A percentile compares a stretch with the other conserved stretches of the same genome.
Evolutionary conservation across 129 eudicot species (phyloP).

Genomic region (Chrysanthemum makinoi): DNA sequence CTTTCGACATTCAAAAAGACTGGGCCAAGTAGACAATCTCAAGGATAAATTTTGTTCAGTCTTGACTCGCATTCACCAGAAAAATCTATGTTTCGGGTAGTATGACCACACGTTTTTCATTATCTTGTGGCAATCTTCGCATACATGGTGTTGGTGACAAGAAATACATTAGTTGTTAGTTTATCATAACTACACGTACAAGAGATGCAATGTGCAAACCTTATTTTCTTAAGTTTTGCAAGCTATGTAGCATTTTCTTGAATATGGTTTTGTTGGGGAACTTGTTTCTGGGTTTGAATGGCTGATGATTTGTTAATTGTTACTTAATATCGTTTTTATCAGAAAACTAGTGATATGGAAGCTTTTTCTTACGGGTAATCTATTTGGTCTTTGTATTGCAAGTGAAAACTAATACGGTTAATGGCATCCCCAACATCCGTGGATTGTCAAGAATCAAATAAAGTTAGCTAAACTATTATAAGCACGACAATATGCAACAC

Average conservation of each 20-base stretch:
- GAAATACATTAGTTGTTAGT: conserved; percentile 21
- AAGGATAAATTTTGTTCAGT: conserved; percentile 13
- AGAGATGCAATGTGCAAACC: conserved; percentile 35
- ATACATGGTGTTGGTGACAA: conserved; percentile 2
- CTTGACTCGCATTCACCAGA: background rate
- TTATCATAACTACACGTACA: conserved; percentile 24
- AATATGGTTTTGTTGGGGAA: conserved; percentile 18
- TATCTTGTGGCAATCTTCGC: conserved; percentile 15
- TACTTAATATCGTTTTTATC: background rate
- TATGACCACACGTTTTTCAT: conserved; percentile 2
- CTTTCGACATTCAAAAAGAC: conserved; percentile 54
- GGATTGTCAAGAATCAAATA: too few relatives aligned
- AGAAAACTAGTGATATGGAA: background rate
- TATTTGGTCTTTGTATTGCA: background rate
- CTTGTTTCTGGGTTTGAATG: conserved; percentile 22
- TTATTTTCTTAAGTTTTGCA: conserved; percentile 13
- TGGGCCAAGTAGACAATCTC: conserved; percentile 33
- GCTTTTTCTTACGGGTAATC: background rate
- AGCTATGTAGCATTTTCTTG: conserved; percentile 20
- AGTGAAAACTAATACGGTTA: background rate
- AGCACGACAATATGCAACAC: too few relatives aligned
- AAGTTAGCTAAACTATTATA: too few relatives aligned
- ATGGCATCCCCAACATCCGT: background rate
- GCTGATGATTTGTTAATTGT: conserved; percentile 13
- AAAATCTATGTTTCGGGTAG: conserved; percentile 1